Percentiles rank a stretch among this genome's conserved stretches.
These are phyloP conservation scores for Tetraselmis striata DNA, from an alignment of 139 green algal genomes.

Conservation along the genomic window DNA sequence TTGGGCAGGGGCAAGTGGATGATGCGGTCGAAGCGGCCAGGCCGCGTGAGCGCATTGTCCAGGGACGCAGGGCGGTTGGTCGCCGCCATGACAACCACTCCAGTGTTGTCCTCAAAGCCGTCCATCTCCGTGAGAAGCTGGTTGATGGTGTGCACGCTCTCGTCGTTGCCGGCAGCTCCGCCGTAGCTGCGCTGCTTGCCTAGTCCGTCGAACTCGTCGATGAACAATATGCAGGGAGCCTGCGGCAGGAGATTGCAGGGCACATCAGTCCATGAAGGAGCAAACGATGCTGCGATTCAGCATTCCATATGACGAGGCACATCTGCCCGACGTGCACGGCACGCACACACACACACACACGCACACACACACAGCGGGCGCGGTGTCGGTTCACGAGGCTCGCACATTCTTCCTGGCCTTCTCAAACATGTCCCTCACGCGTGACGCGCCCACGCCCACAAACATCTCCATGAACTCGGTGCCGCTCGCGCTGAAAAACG, in stretches of 20 bases:
- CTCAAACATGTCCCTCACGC: constrained; percentile 59
- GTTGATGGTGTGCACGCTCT: constrained; percentile 87
- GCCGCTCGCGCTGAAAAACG: constrained; percentile 51
- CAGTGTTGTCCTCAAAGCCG: constrained; percentile 93
- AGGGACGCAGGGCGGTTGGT: constrained; percentile 91
- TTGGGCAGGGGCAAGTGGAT: constrained; percentile 87
- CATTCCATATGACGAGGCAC: no score
- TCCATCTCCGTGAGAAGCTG: constrained; percentile 95
- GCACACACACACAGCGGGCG: not conserved
- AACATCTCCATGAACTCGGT: constrained; percentile 66
- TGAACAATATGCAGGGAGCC: constrained; percentile 91
- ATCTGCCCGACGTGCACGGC: no score
- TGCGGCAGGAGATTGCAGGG: constrained; percentile 11
- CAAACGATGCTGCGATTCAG: no score
- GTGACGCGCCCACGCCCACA: constrained; percentile 56
- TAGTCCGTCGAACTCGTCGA: constrained; percentile 95
- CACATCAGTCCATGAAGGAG: no score
- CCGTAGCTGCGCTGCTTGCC: constrained; percentile 53
- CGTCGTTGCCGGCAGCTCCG: constrained; percentile 56
- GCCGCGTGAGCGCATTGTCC: constrained; percentile 80
- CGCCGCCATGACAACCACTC: constrained; percentile 91
- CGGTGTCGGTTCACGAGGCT: no score
- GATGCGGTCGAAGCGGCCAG: constrained; percentile 94
- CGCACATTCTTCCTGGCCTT: constrained; percentile 29
- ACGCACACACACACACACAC: no score